Percentiles rank a stretch among this genome's conserved stretches.
Conservation (phyloP, 106 monocot genomes). For the Dendrobium officinale region DNA sequence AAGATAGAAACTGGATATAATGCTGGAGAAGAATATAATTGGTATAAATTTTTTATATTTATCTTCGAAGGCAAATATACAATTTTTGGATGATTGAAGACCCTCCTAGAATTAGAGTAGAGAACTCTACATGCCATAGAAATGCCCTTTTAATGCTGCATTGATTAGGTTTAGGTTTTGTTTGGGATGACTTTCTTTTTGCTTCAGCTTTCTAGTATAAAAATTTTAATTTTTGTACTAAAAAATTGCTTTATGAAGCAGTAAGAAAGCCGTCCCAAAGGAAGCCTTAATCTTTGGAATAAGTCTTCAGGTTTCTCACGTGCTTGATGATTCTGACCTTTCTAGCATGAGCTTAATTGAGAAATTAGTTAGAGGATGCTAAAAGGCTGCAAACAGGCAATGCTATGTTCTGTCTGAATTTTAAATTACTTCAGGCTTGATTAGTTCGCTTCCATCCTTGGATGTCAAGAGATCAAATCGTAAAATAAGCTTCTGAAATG, state of each 20-base stretch:
- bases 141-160: background rate
- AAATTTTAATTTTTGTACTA: no score
- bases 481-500: no score
- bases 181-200: no score
- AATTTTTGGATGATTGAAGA: background rate
- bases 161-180: background rate
- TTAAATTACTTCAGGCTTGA: no score
- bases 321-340: background rate
- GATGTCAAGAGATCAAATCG: no score
- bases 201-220: no score
- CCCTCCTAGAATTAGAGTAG: background rate
- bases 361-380: background rate
- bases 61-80: background rate
- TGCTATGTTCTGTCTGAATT: no score
- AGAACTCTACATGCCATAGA: background rate
- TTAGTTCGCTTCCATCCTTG: no score
- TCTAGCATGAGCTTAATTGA: slow-evolving; percentile 1
- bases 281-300: background rate
- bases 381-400: background rate
- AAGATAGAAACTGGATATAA: background rate
- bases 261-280: no score
- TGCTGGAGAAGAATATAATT: background rate
- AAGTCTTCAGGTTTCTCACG: background rate
- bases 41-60: background rate
- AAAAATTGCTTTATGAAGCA: no score